Evolutionary conservation across 1,139 yeast genomes (phyloP).

Genomic region (Diutina pseudorugosa): DNA sequence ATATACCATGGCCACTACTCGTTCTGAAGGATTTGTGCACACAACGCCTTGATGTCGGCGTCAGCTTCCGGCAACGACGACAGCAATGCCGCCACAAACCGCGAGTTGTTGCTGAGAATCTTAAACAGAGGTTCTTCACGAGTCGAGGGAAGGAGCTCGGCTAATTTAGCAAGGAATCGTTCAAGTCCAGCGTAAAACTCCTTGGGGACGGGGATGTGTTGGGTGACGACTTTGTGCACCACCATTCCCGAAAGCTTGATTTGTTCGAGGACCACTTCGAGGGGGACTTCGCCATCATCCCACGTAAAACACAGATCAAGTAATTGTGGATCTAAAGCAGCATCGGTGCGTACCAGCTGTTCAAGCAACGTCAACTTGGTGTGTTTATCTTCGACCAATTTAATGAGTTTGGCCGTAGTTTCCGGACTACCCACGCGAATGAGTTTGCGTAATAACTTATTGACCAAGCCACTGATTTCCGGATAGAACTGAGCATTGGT

Average conservation of each 20-base stretch:
- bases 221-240: neutral
- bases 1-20: neutral
- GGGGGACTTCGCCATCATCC: neutral
- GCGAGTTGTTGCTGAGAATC: neutral
- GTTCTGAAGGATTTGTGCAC: neutral
- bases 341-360: neutral
- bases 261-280: neutral
- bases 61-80: neutral
- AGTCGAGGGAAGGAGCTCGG: neutral
- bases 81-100: neutral
- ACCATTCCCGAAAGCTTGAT: neutral
- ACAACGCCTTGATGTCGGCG: neutral
- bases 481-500: neutral
- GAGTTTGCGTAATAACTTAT: neutral
- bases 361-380: slow-evolving; percentile 1
- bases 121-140: neutral
- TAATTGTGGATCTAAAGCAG: neutral
- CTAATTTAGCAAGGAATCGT: neutral
- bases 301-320: neutral
- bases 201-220: neutral
- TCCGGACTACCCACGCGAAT: neutral
- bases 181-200: neutral
- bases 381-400: neutral
- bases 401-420: neutral
- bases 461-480: neutral